Evolutionary conservation across 2,329 filamentous ascomycete genomes (phyloP).

Genomic region (Drechslerella stenobrocha): DNA sequence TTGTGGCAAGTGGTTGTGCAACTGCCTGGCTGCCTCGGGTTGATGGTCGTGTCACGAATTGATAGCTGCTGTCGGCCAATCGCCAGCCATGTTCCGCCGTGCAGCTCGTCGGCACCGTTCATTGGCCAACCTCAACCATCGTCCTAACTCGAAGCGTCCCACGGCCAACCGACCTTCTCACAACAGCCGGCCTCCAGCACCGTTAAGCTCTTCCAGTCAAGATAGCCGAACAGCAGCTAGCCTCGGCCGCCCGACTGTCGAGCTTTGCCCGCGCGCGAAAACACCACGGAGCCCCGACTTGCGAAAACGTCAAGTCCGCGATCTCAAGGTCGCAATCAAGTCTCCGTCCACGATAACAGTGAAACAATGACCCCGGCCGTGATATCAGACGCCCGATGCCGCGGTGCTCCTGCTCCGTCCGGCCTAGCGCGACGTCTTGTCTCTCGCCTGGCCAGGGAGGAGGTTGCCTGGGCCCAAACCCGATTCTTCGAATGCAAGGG

Average conservation of each 20-base stretch:
- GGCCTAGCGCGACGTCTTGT: constrained; percentile 21
- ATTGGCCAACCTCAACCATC: no score
- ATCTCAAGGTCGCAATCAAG: constrained; percentile 33
- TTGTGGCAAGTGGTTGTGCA: constrained; percentile 46
- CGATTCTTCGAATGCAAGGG: constrained; percentile 34
- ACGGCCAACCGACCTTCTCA: constrained; percentile 18
- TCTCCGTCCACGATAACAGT: constrained; percentile 35
- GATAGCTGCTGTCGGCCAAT: constrained; percentile 19
- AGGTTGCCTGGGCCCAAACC: constrained; percentile 27
- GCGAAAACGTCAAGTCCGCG: constrained; percentile 6
- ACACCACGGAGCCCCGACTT: constrained; percentile 14
- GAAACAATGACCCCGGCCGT: constrained; percentile 12
- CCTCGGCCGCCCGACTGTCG: not conserved
- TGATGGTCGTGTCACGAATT: not conserved
- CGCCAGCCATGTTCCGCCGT: not conserved
- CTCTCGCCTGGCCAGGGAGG: constrained; percentile 8
- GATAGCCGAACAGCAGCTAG: constrained; percentile 16
- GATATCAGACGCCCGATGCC: constrained; percentile 11
- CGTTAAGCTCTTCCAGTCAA: not conserved
- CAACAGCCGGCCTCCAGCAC: constrained; percentile 8
- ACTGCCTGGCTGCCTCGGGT: not conserved
- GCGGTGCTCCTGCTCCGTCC: constrained; percentile 36
- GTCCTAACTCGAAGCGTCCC: no score
- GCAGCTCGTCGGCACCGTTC: no score
- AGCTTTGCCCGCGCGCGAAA: not conserved